Evolutionary conservation across 345 rosid genomes (phyloP).

Genomic region (Microthlaspi erraticum): DNA sequence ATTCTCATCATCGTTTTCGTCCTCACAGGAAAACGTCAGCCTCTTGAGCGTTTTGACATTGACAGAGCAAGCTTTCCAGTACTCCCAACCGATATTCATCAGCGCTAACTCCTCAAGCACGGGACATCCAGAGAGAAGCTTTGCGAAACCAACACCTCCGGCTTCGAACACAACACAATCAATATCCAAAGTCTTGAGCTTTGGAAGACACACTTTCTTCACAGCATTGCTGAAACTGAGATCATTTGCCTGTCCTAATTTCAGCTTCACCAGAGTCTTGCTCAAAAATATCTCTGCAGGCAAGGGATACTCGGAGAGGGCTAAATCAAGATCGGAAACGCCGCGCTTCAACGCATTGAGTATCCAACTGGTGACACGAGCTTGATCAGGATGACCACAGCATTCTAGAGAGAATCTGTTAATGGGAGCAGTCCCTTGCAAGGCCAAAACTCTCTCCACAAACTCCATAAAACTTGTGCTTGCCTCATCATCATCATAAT

Average conservation of each 20-base stretch:
- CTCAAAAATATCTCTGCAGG: constrained; percentile 26
- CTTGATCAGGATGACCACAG: not conserved
- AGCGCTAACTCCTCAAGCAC: constrained; percentile 29
- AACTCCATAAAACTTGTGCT: not conserved
- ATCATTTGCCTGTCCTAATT: not conserved
- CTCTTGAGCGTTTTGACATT: constrained; percentile 1
- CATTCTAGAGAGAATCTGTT: constrained; percentile 23
- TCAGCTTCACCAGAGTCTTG: constrained; percentile 18
- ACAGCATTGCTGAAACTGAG: not conserved
- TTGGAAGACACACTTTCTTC: constrained; percentile 6
- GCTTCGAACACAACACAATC: constrained; percentile 15
- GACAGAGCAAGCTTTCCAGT: constrained; percentile 28
- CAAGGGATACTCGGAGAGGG: constrained; percentile 5
- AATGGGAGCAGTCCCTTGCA: not conserved
- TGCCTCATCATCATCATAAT: too few relatives aligned
- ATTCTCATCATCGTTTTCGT: constrained; percentile 5
- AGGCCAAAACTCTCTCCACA: constrained; percentile 26
- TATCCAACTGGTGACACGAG: constrained; percentile 19
- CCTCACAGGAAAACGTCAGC: constrained; percentile 4
- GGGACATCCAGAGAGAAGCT: constrained; percentile 33
- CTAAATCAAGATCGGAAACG: constrained; percentile 15
- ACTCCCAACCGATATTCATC: constrained; percentile 9
- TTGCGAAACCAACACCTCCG: constrained; percentile 7
- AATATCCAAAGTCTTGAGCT: constrained; percentile 17
- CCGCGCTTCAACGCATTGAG: constrained; percentile 13